Evolutionary conservation across 352 stramenopile genomes (phyloP).

Genomic region (Phytophthora kernoviae): DNA sequence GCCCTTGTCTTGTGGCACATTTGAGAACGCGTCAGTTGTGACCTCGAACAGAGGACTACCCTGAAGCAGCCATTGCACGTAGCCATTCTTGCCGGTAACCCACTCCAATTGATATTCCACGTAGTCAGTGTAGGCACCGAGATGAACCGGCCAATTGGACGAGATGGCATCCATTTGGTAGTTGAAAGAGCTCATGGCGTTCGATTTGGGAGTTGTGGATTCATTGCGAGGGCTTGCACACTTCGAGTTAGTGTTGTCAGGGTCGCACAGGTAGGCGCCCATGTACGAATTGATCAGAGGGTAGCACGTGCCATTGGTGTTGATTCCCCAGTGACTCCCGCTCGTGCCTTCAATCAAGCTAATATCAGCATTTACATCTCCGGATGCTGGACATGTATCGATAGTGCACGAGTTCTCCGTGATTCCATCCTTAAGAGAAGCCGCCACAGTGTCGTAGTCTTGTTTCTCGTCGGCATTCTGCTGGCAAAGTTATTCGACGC

Average conservation of each 20-base stretch:
- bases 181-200: constrained; percentile 44
- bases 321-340: constrained; percentile 56
- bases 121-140: constrained; percentile 66
- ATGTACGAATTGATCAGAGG: constrained; percentile 60
- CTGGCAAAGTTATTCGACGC: constrained; percentile 48
- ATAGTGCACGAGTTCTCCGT: constrained; percentile 33
- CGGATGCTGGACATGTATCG: constrained; percentile 35
- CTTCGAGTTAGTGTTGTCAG: constrained; percentile 41
- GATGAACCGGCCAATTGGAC: constrained; percentile 77
- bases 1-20: constrained; percentile 31
- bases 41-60: constrained; percentile 84
- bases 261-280: constrained; percentile 55
- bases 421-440: constrained; percentile 25
- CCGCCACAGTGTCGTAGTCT: constrained; percentile 17
- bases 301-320: constrained; percentile 70
- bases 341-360: constrained; percentile 21
- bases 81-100: constrained; percentile 39
- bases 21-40: constrained; percentile 46
- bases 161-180: constrained; percentile 51
- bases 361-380: constrained; percentile 37
- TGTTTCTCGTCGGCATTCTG: constrained; percentile 16
- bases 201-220: constrained; percentile 34
- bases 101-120: constrained; percentile 35
- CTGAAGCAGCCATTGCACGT: constrained; percentile 64
- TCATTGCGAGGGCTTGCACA: constrained; percentile 29